Conservation (phyloP, 306 rosid genomes). For the Trifolium repens region DNA sequence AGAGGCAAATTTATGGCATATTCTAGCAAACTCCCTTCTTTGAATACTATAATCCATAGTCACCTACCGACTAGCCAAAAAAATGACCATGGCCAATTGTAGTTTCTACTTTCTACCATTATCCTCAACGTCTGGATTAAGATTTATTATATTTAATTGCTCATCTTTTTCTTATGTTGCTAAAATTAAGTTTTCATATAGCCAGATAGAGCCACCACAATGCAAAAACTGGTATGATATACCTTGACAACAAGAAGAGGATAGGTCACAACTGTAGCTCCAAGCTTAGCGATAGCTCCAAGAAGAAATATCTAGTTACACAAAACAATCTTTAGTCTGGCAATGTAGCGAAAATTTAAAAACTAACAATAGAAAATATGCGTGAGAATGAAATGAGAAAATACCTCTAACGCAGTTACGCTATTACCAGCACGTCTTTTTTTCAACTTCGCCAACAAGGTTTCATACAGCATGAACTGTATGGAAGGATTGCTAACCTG, state of each 20-base stretch:
- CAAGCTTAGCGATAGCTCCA: constrained; percentile 95
- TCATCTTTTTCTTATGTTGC: no score
- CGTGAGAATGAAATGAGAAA: constrained; percentile 20
- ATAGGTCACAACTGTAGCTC: constrained; percentile 93
- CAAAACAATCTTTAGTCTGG: constrained; percentile 37
- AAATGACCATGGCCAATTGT: no score
- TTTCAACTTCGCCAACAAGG: constrained; percentile 76
- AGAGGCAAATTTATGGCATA: no score
- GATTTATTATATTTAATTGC: no score
- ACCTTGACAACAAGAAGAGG: constrained; percentile 97
- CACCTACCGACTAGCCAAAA: no score
- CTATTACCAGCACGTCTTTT: constrained; percentile 55
- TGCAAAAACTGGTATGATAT: constrained; percentile 27
- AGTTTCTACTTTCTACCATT: no score
- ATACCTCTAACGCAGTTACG: constrained; percentile 84
- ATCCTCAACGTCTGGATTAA: no score
- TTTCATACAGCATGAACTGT: constrained; percentile 96
- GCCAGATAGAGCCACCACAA: not conserved
- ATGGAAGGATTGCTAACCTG: constrained; percentile 99
- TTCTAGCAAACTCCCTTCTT: no score
- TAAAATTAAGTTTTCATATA: no score
- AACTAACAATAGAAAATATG: not conserved
- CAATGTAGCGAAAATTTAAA: constrained; percentile 15
- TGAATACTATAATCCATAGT: no score
- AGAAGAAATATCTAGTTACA: constrained; percentile 77